Conservation (phyloP, 2,329 filamentous ascomycete genomes). For the Fusarium napiforme region DNA sequence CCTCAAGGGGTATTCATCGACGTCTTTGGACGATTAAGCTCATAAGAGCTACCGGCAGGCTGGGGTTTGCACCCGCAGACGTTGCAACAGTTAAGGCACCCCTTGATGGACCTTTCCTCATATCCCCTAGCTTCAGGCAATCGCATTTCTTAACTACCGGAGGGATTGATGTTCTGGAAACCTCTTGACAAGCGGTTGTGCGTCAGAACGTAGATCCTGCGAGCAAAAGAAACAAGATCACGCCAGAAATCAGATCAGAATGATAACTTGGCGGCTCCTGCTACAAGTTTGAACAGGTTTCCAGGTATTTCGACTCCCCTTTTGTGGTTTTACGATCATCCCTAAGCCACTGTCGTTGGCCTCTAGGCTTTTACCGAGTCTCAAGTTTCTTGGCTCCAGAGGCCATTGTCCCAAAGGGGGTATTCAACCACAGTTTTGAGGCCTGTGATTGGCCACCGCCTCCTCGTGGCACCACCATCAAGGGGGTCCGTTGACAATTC, state of each 20-base stretch:
- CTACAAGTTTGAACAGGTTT: slow-evolving; percentile 12
- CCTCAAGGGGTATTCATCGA: slow-evolving; percentile 39
- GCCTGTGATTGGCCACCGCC: slow-evolving; percentile 42
- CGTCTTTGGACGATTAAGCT: slow-evolving; percentile 41
- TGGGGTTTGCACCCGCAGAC: slow-evolving; percentile 39
- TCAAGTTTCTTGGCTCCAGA: slow-evolving; percentile 38
- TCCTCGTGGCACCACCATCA: slow-evolving; percentile 21
- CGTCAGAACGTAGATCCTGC: slow-evolving; percentile 20
- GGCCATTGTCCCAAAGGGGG: slow-evolving; percentile 42
- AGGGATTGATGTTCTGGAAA: slow-evolving; percentile 2
- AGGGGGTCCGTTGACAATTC: slow-evolving; percentile 31
- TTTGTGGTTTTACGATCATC: slow-evolving; percentile 35
- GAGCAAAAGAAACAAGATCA: slow-evolving; percentile 32
- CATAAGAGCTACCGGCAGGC: slow-evolving; percentile 35
- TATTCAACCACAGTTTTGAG: slow-evolving; percentile 24
- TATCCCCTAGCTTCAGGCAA: slow-evolving; percentile 37
- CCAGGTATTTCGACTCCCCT: slow-evolving; percentile 16
- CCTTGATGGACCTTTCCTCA: slow-evolving; percentile 37
- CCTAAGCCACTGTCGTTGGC: slow-evolving; percentile 27
- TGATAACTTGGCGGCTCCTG: slow-evolving; percentile 23
- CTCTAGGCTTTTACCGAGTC: slow-evolving; percentile 17
- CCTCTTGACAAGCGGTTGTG: background rate
- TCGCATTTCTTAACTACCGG: slow-evolving; percentile 29
- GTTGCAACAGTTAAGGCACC: slow-evolving; percentile 27
- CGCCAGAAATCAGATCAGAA: slow-evolving; percentile 32